phyloP scores from a whole-genome alignment of 2,329 filamentous ascomycete species.

The Aspergillus fijiensis region DNA sequence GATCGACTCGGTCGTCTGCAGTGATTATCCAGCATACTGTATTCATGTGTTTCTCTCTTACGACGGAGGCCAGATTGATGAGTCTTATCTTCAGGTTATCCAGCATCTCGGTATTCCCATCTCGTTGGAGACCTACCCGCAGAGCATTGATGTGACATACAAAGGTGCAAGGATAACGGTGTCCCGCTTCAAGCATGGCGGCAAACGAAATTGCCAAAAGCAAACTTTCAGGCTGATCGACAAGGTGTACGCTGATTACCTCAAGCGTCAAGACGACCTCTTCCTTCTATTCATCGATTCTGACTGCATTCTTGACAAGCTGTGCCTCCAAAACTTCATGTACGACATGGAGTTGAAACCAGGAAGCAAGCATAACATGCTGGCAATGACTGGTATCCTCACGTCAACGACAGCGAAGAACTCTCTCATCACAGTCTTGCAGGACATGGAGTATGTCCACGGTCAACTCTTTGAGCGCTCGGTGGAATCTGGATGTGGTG shows the following conservation, averaged over 20 bases:
- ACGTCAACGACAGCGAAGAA: conserved; percentile 89
- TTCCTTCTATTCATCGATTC: conserved; percentile 98
- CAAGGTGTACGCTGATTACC: conserved; percentile 82
- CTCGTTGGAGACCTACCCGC: conserved; percentile 70
- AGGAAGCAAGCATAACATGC: conserved; percentile 85
- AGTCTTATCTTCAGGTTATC: conserved; percentile 83
- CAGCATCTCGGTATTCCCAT: conserved; percentile 79
- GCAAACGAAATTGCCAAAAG: conserved; percentile 93
- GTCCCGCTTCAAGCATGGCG: conserved; percentile 88
- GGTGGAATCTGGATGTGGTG: conserved; percentile 89
- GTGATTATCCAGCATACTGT: conserved; percentile 88
- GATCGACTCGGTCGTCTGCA: conserved; percentile 86
- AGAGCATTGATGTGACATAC: conserved; percentile 87
- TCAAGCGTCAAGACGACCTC: conserved; percentile 83
- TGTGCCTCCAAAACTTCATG: conserved; percentile 95
- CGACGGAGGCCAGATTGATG: conserved; percentile 84
- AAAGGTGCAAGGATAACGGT: conserved; percentile 80
- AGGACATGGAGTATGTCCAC: conserved; percentile 98
- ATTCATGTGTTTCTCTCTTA: conserved; percentile 95
- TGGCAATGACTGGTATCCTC: conserved; percentile 97
- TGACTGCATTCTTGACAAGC: conserved; percentile 87
- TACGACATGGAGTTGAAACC: conserved; percentile 98
- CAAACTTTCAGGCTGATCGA: conserved; percentile 90
- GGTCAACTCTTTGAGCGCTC: conserved; percentile 94
- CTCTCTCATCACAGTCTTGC: conserved; percentile 83